phyloP scores from a whole-genome alignment of 192 early-diverging fungal genomes.

The Funneliformis geosporum region DNA sequence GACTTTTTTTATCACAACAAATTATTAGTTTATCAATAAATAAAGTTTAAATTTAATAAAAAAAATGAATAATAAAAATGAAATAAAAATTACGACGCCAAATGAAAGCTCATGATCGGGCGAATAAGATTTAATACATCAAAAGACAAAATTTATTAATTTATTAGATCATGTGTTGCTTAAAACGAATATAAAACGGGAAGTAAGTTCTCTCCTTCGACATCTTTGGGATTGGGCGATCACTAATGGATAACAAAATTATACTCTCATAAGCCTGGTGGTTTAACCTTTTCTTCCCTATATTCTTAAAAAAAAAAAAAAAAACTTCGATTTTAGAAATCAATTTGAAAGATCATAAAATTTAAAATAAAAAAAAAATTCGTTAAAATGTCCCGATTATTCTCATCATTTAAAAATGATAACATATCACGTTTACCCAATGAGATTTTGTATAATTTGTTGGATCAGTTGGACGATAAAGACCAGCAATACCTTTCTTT shows the following conservation, averaged over 20 bases:
- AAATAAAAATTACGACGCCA: no score
- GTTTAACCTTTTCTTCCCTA: background rate
- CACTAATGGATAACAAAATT: background rate
- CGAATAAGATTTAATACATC: no score
- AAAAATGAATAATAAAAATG: no score
- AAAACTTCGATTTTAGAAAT: no score
- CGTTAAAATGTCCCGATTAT: background rate
- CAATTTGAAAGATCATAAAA: background rate
- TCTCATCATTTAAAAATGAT: background rate
- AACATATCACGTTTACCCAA: slow-evolving; percentile 2
- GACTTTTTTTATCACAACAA: no score
- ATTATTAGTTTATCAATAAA: no score
- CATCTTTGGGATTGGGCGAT: background rate
- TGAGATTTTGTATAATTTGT: background rate
- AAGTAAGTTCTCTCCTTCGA: background rate
- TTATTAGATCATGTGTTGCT: background rate
- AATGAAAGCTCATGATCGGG: no score
- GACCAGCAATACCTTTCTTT: background rate
- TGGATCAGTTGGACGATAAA: background rate
- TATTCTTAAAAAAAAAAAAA: no score
- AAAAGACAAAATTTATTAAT: no score
- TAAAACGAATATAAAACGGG: background rate
- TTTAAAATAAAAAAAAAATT: no score
- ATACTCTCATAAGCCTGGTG: background rate
- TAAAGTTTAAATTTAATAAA: no score